A percentile compares a stretch with the other conserved stretches of the same genome.
Evolutionary conservation across 345 rosid species (phyloP).

Genomic region (Eucalyptus sp.): DNA sequence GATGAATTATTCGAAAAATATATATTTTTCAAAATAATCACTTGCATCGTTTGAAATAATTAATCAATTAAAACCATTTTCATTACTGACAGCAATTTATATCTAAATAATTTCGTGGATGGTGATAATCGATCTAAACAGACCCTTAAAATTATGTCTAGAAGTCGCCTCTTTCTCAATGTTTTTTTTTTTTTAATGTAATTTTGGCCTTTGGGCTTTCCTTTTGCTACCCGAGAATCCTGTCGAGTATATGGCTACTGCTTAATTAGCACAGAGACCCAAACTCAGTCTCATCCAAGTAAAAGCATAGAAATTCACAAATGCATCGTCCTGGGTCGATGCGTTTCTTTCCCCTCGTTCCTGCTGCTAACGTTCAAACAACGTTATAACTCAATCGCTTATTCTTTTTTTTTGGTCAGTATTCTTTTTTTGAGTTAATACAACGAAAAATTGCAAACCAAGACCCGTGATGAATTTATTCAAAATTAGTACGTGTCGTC

Average conservation of each 20-base stretch:
- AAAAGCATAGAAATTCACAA: neutral
- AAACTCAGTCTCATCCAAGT: neutral
- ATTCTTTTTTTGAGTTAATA: neutral
- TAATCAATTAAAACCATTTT: rapidly evolving
- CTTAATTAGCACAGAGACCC: neutral
- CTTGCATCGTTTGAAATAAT: rapidly evolving
- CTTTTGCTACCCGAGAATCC: neutral
- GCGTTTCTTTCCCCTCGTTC: neutral
- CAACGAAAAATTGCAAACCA: neutral
- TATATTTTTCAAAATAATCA: rapidly evolving
- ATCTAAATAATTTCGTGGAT: rapidly evolving
- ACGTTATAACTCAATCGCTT: neutral
- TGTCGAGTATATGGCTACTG: neutral
- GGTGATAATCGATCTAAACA: rapidly evolving
- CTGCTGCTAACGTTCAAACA: neutral
- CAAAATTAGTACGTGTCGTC: rapidly evolving
- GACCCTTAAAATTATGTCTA: rapidly evolving
- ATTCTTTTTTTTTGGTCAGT: no score
- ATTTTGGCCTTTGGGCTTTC: neutral
- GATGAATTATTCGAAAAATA: no score
- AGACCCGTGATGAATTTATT: no score
- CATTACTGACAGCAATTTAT: no score
- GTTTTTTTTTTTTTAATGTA: neutral
- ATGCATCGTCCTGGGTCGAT: neutral
- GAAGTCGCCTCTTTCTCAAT: neutral